Evolutionary conservation across 441 rosid species (phyloP).

Genomic region (Dalechampia spathulata): DNA sequence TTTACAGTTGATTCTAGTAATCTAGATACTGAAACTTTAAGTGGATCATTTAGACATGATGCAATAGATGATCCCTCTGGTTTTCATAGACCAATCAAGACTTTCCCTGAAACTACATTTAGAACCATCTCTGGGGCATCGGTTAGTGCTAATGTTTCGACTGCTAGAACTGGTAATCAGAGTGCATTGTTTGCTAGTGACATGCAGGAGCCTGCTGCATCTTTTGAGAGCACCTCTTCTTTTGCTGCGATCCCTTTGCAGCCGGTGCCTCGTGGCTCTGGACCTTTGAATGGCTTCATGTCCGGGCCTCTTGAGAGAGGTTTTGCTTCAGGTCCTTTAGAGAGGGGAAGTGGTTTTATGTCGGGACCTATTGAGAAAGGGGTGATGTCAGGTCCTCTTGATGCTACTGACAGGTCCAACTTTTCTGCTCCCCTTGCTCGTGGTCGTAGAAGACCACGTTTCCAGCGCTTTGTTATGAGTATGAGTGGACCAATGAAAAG

Average conservation of each 20-base stretch:
- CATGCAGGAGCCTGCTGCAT: constrained; percentile 79
- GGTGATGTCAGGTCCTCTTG: constrained; percentile 95
- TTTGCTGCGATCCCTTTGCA: constrained; percentile 92
- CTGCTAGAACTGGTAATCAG: constrained; percentile 83
- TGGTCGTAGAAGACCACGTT: constrained; percentile 51
- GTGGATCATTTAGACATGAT: constrained; percentile 86
- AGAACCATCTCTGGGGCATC: constrained; percentile 93
- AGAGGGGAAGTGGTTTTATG: constrained; percentile 79
- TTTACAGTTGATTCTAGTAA: constrained; percentile 90
- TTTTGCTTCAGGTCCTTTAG: constrained; percentile 87
- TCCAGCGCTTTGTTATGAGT: constrained; percentile 66
- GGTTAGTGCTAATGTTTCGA: constrained; percentile 92
- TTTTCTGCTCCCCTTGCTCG: constrained; percentile 90
- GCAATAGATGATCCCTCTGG: constrained; percentile 62
- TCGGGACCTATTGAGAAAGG: constrained; percentile 93
- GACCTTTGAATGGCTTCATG: constrained; percentile 80
- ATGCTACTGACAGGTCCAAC: constrained; percentile 62
- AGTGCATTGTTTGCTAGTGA: constrained; percentile 66
- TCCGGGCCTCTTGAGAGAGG: constrained; percentile 95
- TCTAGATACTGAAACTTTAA: constrained; percentile 76
- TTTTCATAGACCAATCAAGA: constrained; percentile 46
- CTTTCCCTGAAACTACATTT: constrained; percentile 77
- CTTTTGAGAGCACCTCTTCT: constrained; percentile 92
- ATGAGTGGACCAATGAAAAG: constrained; percentile 88
- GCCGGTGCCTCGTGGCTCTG: constrained; percentile 85